Evolutionary conservation across 306 rosid genomes (phyloP).

Genomic region (Herpetospermum pedunculosum): DNA sequence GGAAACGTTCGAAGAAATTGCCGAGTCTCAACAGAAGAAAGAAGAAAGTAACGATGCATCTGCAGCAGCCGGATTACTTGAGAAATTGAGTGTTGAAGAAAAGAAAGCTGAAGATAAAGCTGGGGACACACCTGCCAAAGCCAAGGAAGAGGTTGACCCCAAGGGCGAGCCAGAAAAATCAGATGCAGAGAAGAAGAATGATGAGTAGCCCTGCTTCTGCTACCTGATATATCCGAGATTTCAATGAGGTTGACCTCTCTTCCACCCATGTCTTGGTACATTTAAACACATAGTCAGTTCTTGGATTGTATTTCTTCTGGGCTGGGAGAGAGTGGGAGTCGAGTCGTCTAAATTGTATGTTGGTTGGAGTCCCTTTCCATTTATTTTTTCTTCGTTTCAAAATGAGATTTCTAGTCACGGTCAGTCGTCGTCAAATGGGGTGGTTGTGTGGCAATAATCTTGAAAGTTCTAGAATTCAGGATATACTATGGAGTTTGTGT

Average conservation of each 20-base stretch:
- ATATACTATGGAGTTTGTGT: background rate
- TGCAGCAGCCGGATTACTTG: conserved; percentile 61
- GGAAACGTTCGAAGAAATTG: conserved; percentile 87
- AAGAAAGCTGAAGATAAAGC: conserved; percentile 36
- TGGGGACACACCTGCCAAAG: conserved; percentile 12
- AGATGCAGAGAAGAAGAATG: conserved; percentile 42
- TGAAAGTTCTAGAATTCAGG: background rate
- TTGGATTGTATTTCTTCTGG: background rate
- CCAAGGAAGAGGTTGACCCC: conserved; percentile 12
- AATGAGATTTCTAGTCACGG: background rate
- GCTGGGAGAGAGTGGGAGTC: conserved; percentile 1
- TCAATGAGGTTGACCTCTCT: background rate
- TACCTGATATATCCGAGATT: background rate
- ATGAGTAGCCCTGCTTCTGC: conserved; percentile 40
- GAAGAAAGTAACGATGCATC: conserved; percentile 52
- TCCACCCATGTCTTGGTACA: conserved; percentile 4
- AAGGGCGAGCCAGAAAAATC: conserved; percentile 24
- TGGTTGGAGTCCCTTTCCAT: conserved; percentile 1
- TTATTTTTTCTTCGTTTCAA: background rate
- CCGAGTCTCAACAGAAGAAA: conserved; percentile 55
- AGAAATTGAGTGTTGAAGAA: conserved; percentile 66
- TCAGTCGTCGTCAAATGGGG: background rate
- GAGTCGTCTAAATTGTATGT: background rate
- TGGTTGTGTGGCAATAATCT: background rate
- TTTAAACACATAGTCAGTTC: background rate